Percentiles rank a stretch among this genome's conserved stretches.
Evolutionary conservation across 352 stramenopile species (phyloP).

Genomic region (Phytophthora pseudosyringae): DNA sequence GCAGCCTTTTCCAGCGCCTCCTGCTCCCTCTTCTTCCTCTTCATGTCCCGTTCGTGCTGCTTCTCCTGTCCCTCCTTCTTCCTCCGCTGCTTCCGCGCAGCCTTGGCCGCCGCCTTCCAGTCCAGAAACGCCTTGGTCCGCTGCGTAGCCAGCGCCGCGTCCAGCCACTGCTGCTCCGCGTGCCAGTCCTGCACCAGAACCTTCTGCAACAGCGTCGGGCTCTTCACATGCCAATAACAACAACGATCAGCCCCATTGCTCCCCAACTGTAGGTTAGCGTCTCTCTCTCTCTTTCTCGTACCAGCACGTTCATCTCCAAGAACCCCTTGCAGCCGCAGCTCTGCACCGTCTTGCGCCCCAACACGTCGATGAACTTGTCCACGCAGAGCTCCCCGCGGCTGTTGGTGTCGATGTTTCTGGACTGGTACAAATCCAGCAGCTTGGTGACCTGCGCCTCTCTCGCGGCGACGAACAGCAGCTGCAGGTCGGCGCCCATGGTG

Average conservation of each 20-base stretch:
- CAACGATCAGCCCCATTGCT: neutral
- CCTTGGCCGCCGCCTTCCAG: conserved; percentile 74
- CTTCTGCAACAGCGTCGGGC: conserved; percentile 59
- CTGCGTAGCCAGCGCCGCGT: conserved; percentile 49
- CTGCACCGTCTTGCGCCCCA: conserved; percentile 59
- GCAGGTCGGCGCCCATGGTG: conserved; percentile 54
- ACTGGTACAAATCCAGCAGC: conserved; percentile 56
- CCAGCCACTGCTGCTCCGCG: conserved; percentile 62
- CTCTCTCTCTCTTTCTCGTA: conserved; percentile 29
- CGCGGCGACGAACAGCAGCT: conserved; percentile 70
- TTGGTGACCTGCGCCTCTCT: conserved; percentile 41
- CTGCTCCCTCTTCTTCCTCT: conserved; percentile 48
- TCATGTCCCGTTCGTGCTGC: conserved; percentile 43
- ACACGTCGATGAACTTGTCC: conserved; percentile 78
- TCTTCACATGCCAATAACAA: conserved; percentile 39
- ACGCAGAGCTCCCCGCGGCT: conserved; percentile 59
- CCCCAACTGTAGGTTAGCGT: neutral
- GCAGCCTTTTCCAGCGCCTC: conserved; percentile 8
- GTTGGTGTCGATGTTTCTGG: conserved; percentile 66
- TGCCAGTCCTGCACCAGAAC: conserved; percentile 78
- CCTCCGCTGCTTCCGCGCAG: conserved; percentile 57
- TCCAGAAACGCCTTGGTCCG: conserved; percentile 67
- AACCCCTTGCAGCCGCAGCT: conserved; percentile 63
- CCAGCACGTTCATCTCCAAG: conserved; percentile 83
- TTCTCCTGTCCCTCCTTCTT: conserved; percentile 65